Percentiles rank a stretch among this genome's conserved stretches.
Evolutionary conservation across 257 asterid genomes (phyloP).

Genomic region (Handroanthus guayacan): DNA sequence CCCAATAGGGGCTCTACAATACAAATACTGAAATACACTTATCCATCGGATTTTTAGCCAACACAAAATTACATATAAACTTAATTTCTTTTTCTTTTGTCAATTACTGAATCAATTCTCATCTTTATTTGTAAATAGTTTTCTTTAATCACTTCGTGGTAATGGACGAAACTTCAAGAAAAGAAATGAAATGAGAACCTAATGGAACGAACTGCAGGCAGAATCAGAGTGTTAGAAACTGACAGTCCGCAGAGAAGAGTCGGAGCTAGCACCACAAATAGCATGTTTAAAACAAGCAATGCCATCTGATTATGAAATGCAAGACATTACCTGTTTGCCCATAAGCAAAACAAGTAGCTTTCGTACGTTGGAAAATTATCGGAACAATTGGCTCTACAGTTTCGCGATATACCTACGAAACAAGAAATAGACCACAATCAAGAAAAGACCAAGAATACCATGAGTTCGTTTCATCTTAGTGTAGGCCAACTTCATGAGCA

Average conservation of each 20-base stretch:
- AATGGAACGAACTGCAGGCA: not conserved
- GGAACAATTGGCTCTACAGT: conserved; percentile 96
- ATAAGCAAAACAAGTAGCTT: conserved; percentile 97
- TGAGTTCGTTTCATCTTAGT: conserved; percentile 20
- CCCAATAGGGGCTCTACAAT: not conserved
- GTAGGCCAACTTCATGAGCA: conserved; percentile 18
- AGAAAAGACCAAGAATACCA: conserved; percentile 16
- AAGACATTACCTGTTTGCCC: conserved; percentile 88
- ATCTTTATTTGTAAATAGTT: not conserved
- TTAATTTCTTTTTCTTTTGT: not conserved
- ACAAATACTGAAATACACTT: not conserved
- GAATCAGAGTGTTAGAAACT: not conserved
- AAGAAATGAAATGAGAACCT: conserved; percentile 11
- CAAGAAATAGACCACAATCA: conserved; percentile 22
- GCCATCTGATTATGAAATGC: conserved; percentile 16
- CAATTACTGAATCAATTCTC: not conserved
- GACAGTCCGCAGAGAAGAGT: not conserved
- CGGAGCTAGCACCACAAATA: conserved; percentile 14
- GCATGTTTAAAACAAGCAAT: not conserved
- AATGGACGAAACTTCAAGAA: conserved; percentile 1
- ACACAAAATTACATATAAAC: not conserved
- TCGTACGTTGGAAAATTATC: conserved; percentile 83
- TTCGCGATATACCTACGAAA: conserved; percentile 69
- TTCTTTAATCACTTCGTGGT: not conserved
- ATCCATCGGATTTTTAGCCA: not conserved